phyloP scores from a whole-genome alignment of 1,284 basidiomycete species.

The Sporisorium scitamineum region DNA sequence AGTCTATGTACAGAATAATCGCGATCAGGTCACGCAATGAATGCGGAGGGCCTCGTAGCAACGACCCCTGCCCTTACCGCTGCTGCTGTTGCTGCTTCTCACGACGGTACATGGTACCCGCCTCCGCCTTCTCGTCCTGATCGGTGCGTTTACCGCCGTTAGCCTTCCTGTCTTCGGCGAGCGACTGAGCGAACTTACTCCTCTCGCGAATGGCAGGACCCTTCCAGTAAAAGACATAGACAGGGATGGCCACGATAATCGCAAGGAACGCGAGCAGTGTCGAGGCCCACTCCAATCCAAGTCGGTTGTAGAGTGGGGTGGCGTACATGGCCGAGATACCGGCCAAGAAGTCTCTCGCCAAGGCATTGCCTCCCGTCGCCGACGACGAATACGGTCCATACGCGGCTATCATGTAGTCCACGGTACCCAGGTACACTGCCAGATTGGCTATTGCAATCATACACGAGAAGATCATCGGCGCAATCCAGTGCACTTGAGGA shows the following conservation, averaged over 20 bases:
- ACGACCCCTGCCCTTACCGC: neutral
- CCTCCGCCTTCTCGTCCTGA: conserved; percentile 36
- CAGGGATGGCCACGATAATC: conserved; percentile 69
- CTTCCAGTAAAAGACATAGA: conserved; percentile 71
- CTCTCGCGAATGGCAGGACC: conserved; percentile 69
- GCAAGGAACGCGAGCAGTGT: conserved; percentile 70
- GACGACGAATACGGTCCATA: conserved; percentile 71
- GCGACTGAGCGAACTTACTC: conserved; percentile 69
- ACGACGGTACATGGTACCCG: conserved; percentile 17
- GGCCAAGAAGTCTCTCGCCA: conserved; percentile 69
- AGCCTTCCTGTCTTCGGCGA: conserved; percentile 69
- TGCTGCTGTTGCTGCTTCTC: conserved; percentile 16
- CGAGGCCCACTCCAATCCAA: conserved; percentile 69
- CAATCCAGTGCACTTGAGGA: conserved; percentile 70
- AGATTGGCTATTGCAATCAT: conserved; percentile 71
- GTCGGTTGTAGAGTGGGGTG: conserved; percentile 69
- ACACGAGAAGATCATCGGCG: conserved; percentile 70
- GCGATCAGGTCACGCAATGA: neutral
- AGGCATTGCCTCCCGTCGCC: conserved; percentile 69
- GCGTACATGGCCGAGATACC: conserved; percentile 71
- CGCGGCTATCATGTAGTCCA: conserved; percentile 71
- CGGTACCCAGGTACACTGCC: conserved; percentile 66
- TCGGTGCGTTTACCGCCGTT: conserved; percentile 33
- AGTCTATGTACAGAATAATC: conserved; percentile 1
- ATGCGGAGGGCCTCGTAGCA: neutral